These are phyloP conservation scores for Sphenostylis stenocarpa DNA, from an alignment of 306 rosid species.

Conservation along the genomic window DNA sequence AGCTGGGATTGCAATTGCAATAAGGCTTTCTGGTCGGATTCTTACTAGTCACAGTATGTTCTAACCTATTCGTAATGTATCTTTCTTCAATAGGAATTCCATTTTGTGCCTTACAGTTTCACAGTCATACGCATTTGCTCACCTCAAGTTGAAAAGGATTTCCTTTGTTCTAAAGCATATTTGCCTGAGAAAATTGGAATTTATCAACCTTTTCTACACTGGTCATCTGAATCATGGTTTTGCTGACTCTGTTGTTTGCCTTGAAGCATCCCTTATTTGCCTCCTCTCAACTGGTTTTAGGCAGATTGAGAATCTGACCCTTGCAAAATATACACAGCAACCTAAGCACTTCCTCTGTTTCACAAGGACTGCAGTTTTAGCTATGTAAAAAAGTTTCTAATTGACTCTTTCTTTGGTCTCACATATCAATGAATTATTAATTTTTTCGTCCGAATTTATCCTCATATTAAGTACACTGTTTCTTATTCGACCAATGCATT, in stretches of 20 bases:
- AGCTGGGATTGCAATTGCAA: constrained; percentile 14
- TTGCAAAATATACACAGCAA: neutral
- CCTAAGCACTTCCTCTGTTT: no score
- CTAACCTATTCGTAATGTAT: neutral
- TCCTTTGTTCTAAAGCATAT: neutral
- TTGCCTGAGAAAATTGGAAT: neutral
- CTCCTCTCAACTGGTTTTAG: neutral
- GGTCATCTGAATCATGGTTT: neutral
- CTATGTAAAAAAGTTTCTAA: no score
- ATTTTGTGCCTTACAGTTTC: neutral
- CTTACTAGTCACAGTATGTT: constrained; percentile 12
- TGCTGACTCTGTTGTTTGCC: neutral
- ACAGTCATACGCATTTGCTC: neutral
- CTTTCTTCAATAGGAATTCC: neutral
- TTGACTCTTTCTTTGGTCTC: no score
- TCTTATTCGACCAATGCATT: no score
- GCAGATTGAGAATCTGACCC: neutral
- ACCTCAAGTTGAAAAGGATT: neutral
- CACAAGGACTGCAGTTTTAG: no score
- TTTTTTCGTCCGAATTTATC: no score
- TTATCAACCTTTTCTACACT: neutral
- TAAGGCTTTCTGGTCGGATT: neutral
- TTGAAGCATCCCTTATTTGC: neutral
- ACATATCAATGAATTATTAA: no score
- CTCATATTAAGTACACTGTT: no score